phyloP scores from a whole-genome alignment of 164 flowering plant species.

The Piper longum region DNA sequence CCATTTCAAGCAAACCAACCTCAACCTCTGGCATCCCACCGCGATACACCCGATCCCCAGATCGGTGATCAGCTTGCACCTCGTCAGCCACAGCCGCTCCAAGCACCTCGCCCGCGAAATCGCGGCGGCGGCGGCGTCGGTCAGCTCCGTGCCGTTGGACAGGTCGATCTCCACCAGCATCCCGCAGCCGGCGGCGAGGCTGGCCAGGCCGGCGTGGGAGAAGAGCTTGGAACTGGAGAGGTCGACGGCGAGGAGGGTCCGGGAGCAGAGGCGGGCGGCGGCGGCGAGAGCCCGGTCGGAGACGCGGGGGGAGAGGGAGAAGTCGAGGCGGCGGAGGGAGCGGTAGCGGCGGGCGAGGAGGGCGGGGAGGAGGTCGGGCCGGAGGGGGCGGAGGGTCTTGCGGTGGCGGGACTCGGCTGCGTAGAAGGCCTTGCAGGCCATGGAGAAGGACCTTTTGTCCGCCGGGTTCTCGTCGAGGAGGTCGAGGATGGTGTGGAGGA shows the following conservation, averaged over 20 bases:
- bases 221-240: slow-evolving; percentile 53
- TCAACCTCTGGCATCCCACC: slow-evolving; percentile 70
- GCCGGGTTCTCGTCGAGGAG: slow-evolving; percentile 21
- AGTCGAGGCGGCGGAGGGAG: slow-evolving; percentile 31
- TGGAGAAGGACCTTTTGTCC: slow-evolving; percentile 38
- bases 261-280: slow-evolving; percentile 19
- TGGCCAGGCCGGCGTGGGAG: slow-evolving; percentile 37
- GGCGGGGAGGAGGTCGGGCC: slow-evolving; percentile 24
- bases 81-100: slow-evolving; percentile 60
- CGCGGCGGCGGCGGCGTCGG: slow-evolving; percentile 48
- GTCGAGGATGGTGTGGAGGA: slow-evolving; percentile 35
- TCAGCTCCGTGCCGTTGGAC: slow-evolving; percentile 53
- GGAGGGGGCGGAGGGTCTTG: slow-evolving; percentile 27
- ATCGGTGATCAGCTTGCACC: slow-evolving; percentile 71
- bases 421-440: slow-evolving; percentile 35
- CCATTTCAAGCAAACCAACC: slow-evolving; percentile 60
- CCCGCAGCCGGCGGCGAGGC: slow-evolving; percentile 29
- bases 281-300: slow-evolving; percentile 33
- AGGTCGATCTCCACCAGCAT: slow-evolving; percentile 56
- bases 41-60: slow-evolving; percentile 85
- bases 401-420: slow-evolving; percentile 37
- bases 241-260: slow-evolving; percentile 32
- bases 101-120: slow-evolving; percentile 54
- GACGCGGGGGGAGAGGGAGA: slow-evolving; percentile 56
- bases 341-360: slow-evolving; percentile 40